Percentiles rank a stretch among this genome's conserved stretches.
These are phyloP conservation scores for Psidium friedrichsthalianum DNA, from an alignment of 345 rosid genomes.

Conservation along the genomic window DNA sequence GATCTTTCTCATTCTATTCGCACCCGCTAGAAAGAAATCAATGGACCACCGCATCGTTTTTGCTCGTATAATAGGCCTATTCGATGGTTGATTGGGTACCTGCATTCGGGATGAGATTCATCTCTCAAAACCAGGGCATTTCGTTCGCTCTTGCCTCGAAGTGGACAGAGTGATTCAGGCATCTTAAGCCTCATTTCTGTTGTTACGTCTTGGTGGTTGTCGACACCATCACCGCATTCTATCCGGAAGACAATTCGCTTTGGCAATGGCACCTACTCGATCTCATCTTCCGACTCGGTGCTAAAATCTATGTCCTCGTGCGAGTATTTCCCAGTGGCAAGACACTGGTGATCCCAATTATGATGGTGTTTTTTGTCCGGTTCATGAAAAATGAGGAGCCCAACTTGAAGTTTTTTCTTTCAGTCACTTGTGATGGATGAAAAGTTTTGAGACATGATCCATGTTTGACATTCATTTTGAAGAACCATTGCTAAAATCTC, in stretches of 20 bases:
- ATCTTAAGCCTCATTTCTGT: not conserved
- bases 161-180: not conserved
- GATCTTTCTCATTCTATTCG: not conserved
- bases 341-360: not conserved
- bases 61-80: not conserved
- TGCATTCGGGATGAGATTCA: not conserved
- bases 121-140: not conserved
- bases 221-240: not conserved
- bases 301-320: not conserved
- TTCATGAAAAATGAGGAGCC: not conserved
- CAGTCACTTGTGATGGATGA: not conserved
- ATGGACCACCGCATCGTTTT: not conserved
- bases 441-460: not conserved
- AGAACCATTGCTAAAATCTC: not conserved
- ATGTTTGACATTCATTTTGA: not conserved
- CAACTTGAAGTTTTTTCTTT: not conserved
- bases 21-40: not conserved
- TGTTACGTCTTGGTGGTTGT: not conserved
- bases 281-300: not conserved
- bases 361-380: not conserved
- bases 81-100: not conserved
- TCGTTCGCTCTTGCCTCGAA: fast-evolving
- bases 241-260: not conserved
- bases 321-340: not conserved
- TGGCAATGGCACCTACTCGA: not conserved